A percentile compares a stretch with the other conserved stretches of the same genome.
Evolutionary conservation across 164 flowering plant species (phyloP).

Genomic region (Piper betle): DNA sequence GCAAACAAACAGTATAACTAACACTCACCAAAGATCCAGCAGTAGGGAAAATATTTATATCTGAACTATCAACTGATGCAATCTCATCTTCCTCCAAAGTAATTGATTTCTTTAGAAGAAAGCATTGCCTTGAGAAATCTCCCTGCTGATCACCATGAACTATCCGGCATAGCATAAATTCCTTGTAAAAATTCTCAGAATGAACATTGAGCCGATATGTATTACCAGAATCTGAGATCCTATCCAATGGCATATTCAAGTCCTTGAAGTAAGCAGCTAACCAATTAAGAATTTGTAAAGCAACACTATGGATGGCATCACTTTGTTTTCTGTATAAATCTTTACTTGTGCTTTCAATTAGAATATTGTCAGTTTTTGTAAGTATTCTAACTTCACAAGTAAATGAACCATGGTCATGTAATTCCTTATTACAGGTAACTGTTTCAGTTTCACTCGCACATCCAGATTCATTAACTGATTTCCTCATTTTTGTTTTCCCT

Average conservation of each 20-base stretch:
- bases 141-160: constrained; percentile 18
- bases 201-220: constrained; percentile 23
- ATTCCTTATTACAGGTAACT: constrained; percentile 13
- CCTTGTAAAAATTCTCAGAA: constrained; percentile 24
- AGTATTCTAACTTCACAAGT: constrained; percentile 53
- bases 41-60: constrained; percentile 41
- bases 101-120: constrained; percentile 5
- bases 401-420: constrained; percentile 20
- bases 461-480: constrained; percentile 13
- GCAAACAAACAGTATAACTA: constrained; percentile 43
- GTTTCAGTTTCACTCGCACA: constrained; percentile 10
- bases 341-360: constrained; percentile 43
- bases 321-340: constrained; percentile 44
- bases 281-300: constrained; percentile 62
- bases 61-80: constrained; percentile 35
- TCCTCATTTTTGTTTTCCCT: constrained; percentile 25
- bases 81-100: constrained; percentile 12
- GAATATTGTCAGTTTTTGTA: constrained; percentile 39
- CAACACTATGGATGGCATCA: constrained; percentile 61
- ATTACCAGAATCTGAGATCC: constrained; percentile 18
- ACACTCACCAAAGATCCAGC: constrained; percentile 54
- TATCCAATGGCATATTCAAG: constrained; percentile 29
- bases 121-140: constrained; percentile 12
- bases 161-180: constrained; percentile 22
- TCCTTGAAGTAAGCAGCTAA: constrained; percentile 39